Conservation (phyloP, 2,329 filamentous ascomycete species). For the Trichocomaceae sp. region DNA sequence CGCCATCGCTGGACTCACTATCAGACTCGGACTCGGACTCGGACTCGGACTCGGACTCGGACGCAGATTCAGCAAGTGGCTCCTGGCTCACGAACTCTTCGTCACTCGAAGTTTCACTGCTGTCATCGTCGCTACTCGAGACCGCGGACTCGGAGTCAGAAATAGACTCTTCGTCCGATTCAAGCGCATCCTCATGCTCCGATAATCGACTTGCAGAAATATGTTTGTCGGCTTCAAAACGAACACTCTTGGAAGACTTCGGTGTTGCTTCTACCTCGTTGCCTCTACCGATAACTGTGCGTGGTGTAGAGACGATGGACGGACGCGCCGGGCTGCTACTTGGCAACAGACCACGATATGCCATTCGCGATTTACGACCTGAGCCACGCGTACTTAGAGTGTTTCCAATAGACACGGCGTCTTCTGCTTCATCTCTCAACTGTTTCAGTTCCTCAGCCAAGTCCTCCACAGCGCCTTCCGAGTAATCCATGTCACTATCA, state of each 20-base stretch:
- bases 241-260: slow-evolving; percentile 28
- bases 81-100: slow-evolving; percentile 3
- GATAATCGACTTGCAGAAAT: slow-evolving; percentile 10
- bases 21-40: slow-evolving; percentile 31
- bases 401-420: slow-evolving; percentile 15
- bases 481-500: slow-evolving; percentile 28
- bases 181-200: slow-evolving; percentile 17
- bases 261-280: slow-evolving; percentile 20
- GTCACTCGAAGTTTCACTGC: neutral
- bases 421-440: slow-evolving; percentile 38
- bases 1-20: slow-evolving; percentile 16
- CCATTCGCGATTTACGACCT: slow-evolving; percentile 12
- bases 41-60: slow-evolving; percentile 21
- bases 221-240: slow-evolving; percentile 20
- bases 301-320: slow-evolving; percentile 17
- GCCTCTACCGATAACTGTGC: slow-evolving; percentile 19
- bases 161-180: slow-evolving; percentile 23
- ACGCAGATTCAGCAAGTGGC: slow-evolving; percentile 19
- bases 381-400: neutral
- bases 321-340: slow-evolving; percentile 16
- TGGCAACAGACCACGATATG: neutral
- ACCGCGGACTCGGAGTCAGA: slow-evolving; percentile 15
- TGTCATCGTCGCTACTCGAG: neutral
- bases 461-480: slow-evolving; percentile 31
- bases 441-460: slow-evolving; percentile 41